A percentile compares a stretch with the other conserved stretches of the same genome.
Evolutionary conservation across 2,329 filamentous ascomycete species (phyloP).

Genomic region (Ophiocordyceps camponoti-floridani): DNA sequence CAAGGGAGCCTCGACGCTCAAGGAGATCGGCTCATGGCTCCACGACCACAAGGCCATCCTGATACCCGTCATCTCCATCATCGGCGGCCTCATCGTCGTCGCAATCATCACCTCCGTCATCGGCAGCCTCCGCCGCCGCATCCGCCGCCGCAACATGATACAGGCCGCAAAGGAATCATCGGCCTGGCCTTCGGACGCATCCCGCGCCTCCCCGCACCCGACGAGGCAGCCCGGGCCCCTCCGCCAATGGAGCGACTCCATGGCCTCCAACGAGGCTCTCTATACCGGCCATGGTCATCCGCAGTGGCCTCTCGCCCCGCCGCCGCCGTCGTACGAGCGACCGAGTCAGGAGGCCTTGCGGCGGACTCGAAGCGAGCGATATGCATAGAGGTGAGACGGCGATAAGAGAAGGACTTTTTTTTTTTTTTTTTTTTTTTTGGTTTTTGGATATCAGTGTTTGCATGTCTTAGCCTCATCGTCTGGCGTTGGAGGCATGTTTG

Average conservation of each 20-base stretch:
- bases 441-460: not conserved
- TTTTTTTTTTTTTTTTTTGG: not conserved
- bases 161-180: conserved; percentile 9
- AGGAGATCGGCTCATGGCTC: conserved; percentile 62
- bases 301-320: not conserved
- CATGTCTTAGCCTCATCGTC: not conserved
- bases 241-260: conserved; percentile 1
- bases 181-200: too few relatives aligned
- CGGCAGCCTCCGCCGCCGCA: conserved; percentile 19
- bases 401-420: too few relatives aligned
- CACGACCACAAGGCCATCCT: conserved; percentile 59
- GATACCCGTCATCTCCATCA: conserved; percentile 56
- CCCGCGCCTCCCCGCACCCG: not conserved
- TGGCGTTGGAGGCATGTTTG: too few relatives aligned
- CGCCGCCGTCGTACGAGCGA: not conserved
- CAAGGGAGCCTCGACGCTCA: conserved; percentile 47
- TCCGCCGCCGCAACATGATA: conserved; percentile 7
- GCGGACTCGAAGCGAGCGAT: conserved; percentile 10
- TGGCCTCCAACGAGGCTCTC: not conserved
- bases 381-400: too few relatives aligned
- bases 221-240: not conserved
- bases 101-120: conserved; percentile 49
- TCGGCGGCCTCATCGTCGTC: conserved; percentile 58
- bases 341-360: conserved; percentile 2
- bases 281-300: not conserved